Evolutionary conservation across 768 basidiomycete species (phyloP), one percentile per base, ranked within the genome.

Genomic region (Cystofilobasidium capitatum): DNA sequence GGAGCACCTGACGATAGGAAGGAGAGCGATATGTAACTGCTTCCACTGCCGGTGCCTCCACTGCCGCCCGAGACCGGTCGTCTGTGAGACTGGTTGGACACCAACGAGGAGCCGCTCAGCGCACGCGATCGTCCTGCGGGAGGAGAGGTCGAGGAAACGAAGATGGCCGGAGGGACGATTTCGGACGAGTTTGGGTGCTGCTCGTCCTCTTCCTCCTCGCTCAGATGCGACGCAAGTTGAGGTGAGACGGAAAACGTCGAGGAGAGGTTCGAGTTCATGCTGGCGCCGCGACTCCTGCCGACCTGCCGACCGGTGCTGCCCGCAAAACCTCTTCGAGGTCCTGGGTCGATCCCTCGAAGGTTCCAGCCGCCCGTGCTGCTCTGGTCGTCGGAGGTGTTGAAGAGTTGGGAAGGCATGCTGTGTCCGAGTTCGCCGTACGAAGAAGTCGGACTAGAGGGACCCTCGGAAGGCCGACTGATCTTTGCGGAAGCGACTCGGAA

Each of bases 11-110:
- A 65, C 1, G 75, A 75, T 0, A 75, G 70, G 2, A 71, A 67
- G 1, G 75, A 75, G 24, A 73, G 71, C 3, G 74, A 70, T 1
- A 74, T 73, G 22, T 72, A 65, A 14, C 68, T 69, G 2, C 73
- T 74, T 0, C 70, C 70, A 5, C 72, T 71, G 1, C 72, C 72
- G 1, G 74, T 73, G 4, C 44, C 45, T 35, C 69, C 61, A n/a
- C 62, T 65, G 24, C 69, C 70, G 3, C 73, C 73, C 26, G 66
- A 70, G 16, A 65, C 70, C 54, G 58, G 35, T 49, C 58, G 57
- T 26, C 72, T 59, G 3, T 67, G 70, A 16, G 71, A 72, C 0
- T 65, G 45, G 12, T 64, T 63, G 14, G 75, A 73, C 7, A 70
- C 57, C 2, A 69, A 69, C 1, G 73, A 72, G 8, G 74, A 77